phyloP scores from a whole-genome alignment of 805 yeast species.

The Kluyveromyces siamensis region DNA sequence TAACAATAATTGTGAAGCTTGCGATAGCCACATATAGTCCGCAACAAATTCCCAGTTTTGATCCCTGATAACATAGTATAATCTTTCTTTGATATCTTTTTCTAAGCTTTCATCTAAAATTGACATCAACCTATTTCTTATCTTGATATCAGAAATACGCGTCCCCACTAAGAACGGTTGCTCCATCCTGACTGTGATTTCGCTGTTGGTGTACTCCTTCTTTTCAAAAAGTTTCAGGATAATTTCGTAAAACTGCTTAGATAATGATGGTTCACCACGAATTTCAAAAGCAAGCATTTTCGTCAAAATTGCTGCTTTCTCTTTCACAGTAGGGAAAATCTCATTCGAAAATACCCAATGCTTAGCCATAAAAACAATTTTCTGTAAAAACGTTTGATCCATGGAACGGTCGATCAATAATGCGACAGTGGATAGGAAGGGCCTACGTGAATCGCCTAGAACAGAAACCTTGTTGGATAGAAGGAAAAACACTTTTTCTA shows the following conservation, averaged over 20 bases:
- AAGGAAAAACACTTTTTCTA: constrained; percentile 69
- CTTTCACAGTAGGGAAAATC: constrained; percentile 88
- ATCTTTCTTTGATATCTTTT: constrained; percentile 63
- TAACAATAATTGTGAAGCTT: constrained; percentile 77
- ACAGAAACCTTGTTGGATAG: constrained; percentile 73
- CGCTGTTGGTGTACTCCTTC: constrained; percentile 68
- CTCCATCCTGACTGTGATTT: constrained; percentile 88
- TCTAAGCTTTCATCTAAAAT: constrained; percentile 75
- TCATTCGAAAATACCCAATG: constrained; percentile 87
- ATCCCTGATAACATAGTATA: constrained; percentile 82
- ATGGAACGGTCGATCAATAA: constrained; percentile 83
- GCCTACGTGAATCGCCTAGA: constrained; percentile 90
- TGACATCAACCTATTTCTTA: constrained; percentile 69
- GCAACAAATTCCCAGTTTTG: constrained; percentile 96
- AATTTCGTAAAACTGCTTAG: constrained; percentile 74
- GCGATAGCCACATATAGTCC: constrained; percentile 91
- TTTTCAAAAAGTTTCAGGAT: constrained; percentile 83
- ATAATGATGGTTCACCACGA: constrained; percentile 71
- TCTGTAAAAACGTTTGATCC: constrained; percentile 64
- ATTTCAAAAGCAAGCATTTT: constrained; percentile 92
- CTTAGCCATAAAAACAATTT: constrained; percentile 69
- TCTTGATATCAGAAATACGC: constrained; percentile 61
- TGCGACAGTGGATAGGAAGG: constrained; percentile 76
- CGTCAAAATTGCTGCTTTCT: constrained; percentile 85
- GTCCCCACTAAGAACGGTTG: constrained; percentile 96